Evolutionary conservation across 805 yeast species (phyloP).

Genomic region (Hanseniaspora opuntiae): DNA sequence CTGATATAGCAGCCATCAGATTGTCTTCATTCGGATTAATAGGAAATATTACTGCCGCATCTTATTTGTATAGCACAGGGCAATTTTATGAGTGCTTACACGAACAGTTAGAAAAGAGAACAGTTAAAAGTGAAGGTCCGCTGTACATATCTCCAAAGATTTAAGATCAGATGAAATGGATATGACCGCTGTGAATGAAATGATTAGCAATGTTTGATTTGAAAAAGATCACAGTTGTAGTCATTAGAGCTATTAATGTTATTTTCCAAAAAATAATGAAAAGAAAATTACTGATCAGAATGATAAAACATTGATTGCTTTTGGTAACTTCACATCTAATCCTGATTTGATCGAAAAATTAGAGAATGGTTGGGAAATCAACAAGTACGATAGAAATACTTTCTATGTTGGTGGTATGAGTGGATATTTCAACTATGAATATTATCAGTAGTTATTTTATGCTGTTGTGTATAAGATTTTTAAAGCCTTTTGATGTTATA

Average conservation of each 20-base stretch:
- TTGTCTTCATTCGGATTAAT: slow-evolving; percentile 33
- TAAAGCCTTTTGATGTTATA: too few relatives aligned
- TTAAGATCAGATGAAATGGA: slow-evolving; percentile 28
- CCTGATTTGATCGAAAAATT: slow-evolving; percentile 30
- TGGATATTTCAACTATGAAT: slow-evolving; percentile 26
- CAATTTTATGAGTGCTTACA: slow-evolving; percentile 29
- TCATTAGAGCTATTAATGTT: slow-evolving; percentile 14
- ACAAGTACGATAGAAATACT: slow-evolving; percentile 28
- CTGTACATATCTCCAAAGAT: slow-evolving; percentile 33
- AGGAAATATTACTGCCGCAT: slow-evolving; percentile 29
- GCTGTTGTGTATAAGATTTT: too few relatives aligned
- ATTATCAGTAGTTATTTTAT: not conserved
- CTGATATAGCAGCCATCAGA: slow-evolving; percentile 35
- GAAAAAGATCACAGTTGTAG: slow-evolving; percentile 17
- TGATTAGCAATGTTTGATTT: slow-evolving; percentile 12
- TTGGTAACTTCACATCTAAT: slow-evolving; percentile 28
- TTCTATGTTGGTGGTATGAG: slow-evolving; percentile 28
- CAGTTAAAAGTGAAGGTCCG: slow-evolving; percentile 26
- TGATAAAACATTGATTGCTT: slow-evolving; percentile 32
- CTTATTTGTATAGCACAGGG: slow-evolving; percentile 26
- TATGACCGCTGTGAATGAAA: slow-evolving; percentile 8
- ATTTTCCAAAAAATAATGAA: not conserved
- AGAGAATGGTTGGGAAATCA: slow-evolving; percentile 24
- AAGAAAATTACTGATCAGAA: slow-evolving; percentile 18
- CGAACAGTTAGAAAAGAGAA: slow-evolving; percentile 30